phyloP scores from a whole-genome alignment of 225 moss, liverwort and hornwort genomes.

The Marchantia polymorpha region DNA sequence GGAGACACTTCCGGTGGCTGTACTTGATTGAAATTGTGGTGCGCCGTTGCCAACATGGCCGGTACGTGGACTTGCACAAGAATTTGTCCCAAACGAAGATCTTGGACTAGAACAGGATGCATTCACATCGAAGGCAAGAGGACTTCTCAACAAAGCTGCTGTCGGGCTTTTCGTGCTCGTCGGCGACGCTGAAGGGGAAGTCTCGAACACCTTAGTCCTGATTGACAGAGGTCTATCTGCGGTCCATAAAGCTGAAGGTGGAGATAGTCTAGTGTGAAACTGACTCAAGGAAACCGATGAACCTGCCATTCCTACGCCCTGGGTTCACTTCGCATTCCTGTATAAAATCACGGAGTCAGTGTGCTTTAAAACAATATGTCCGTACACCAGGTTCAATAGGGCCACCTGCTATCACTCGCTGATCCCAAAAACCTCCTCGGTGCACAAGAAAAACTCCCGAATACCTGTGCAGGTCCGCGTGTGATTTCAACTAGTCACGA shows the following conservation, averaged over 20 bases:
- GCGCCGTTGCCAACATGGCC: not conserved
- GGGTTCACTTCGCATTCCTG: constrained; percentile 9
- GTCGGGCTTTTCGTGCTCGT: not conserved
- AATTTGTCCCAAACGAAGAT: constrained; percentile 7
- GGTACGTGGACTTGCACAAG: not conserved
- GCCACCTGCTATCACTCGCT: not conserved
- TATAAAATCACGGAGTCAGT: not conserved
- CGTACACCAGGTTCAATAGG: not conserved
- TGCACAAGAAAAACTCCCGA: not conserved
- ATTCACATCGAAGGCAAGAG: not conserved
- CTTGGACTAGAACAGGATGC: constrained; percentile 1
- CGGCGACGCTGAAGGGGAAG: constrained; percentile 6
- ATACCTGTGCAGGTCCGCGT: too few species aligned
- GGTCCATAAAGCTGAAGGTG: constrained; percentile 19
- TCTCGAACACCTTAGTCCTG: not conserved
- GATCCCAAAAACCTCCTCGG: not conserved
- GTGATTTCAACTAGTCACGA: not conserved
- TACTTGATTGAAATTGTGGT: constrained; percentile 13
- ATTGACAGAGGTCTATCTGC: not conserved
- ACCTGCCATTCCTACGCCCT: constrained; percentile 19
- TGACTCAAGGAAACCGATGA: constrained; percentile 21
- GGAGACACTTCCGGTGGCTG: constrained; percentile 11
- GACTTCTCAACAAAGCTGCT: not conserved
- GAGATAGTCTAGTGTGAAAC: constrained; percentile 24
- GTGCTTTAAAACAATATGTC: not conserved